Evolutionary conservation across 2,329 filamentous ascomycete species (phyloP).

Genomic region (Trichoderma afroharzianum): DNA sequence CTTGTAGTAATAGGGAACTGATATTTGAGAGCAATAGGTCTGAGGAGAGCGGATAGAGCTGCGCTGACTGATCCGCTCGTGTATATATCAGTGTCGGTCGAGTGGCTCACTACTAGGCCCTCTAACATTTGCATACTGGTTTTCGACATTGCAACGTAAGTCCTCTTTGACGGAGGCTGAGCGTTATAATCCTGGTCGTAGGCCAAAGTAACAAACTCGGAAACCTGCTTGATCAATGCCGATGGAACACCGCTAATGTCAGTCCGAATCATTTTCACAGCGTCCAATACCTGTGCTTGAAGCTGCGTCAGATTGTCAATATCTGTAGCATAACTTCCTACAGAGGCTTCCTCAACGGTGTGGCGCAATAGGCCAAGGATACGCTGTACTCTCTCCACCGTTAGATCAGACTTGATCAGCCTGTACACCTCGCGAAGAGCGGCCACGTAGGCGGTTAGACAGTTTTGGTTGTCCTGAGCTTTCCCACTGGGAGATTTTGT

Average conservation of each 20-base stretch:
- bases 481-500: conserved; percentile 35
- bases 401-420: conserved; percentile 63
- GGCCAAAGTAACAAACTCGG: conserved; percentile 68
- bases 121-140: conserved; percentile 70
- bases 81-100: conserved; percentile 64
- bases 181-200: conserved; percentile 46
- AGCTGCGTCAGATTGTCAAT: conserved; percentile 69
- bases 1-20: conserved; percentile 69
- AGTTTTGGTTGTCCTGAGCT: conserved; percentile 68
- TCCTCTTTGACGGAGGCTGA: conserved; percentile 53
- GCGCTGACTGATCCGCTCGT: conserved; percentile 61
- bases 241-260: conserved; percentile 63
- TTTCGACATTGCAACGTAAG: conserved; percentile 87
- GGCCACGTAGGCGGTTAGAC: conserved; percentile 78
- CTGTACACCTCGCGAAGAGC: conserved; percentile 74
- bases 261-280: conserved; percentile 63
- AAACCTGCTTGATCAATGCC: conserved; percentile 64
- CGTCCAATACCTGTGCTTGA: conserved; percentile 66
- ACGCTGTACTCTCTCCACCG: conserved; percentile 57
- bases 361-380: conserved; percentile 69
- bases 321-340: conserved; percentile 66
- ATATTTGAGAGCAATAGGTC: conserved; percentile 77
- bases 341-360: conserved; percentile 67
- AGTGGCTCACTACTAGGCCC: conserved; percentile 55
- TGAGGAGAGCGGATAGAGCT: conserved; percentile 63